Evolutionary conservation across 2,329 filamentous ascomycete genomes (phyloP).

Genomic region (Colletotrichum higginsianum): DNA sequence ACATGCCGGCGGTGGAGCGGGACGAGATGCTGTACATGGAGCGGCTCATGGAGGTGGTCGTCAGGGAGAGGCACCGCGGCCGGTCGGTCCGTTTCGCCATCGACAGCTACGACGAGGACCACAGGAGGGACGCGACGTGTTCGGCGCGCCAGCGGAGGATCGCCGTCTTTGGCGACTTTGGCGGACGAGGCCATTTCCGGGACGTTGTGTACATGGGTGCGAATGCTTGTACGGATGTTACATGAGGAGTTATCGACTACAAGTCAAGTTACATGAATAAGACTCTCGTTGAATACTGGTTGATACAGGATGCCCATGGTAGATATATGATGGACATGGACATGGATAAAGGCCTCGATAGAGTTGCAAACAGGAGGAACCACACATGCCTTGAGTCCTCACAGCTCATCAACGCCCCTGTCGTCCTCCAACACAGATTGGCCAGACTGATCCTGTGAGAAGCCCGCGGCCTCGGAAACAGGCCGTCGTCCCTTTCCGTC

Average conservation of each 20-base stretch:
- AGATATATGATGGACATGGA: not conserved
- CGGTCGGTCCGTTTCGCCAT: conserved; percentile 9
- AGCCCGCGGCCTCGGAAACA: no score
- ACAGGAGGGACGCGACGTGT: not conserved
- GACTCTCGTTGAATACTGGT: no score
- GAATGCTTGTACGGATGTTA: no score
- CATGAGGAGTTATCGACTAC: no score
- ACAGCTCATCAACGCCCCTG: conserved; percentile 5
- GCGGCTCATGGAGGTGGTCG: not conserved
- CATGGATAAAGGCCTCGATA: no score
- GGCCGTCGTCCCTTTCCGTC: not conserved
- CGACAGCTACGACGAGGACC: not conserved
- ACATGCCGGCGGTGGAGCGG: not conserved
- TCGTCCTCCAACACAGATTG: conserved; percentile 5
- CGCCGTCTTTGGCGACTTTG: conserved; percentile 8
- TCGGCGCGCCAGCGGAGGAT: not conserved
- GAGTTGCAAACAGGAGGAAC: no score
- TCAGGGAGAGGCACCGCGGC: conserved; percentile 4
- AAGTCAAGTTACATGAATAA: not conserved
- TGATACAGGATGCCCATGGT: no score
- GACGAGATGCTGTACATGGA: not conserved
- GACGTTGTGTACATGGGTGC: conserved; percentile 1
- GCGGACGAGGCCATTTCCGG: conserved; percentile 6
- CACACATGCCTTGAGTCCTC: no score
- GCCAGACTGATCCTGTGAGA: not conserved